These are phyloP conservation scores for Prunus mira DNA, from an alignment of 306 rosid species.

Conservation along the genomic window DNA sequence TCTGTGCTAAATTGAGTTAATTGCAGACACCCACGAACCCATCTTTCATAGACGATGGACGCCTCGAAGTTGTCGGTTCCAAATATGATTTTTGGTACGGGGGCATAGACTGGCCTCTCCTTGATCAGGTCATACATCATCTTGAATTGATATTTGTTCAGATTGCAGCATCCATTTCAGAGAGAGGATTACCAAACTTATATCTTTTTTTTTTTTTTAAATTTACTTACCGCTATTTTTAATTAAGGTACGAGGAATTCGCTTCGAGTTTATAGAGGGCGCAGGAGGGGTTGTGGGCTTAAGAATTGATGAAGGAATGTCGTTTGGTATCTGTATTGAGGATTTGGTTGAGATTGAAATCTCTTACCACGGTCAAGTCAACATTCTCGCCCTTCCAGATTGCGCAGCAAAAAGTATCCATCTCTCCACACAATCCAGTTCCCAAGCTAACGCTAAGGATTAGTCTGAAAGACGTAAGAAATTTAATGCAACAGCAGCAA, in stretches of 20 bases:
- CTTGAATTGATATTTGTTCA: no score
- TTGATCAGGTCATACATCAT: no score
- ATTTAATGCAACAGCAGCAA: neutral
- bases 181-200: no score
- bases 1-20: neutral
- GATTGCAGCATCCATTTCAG: no score
- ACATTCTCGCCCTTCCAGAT: neutral
- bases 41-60: neutral
- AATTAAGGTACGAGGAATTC: constrained; percentile 1
- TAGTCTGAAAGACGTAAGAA: neutral
- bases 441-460: neutral
- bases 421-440: neutral
- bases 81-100: no score
- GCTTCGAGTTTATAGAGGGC: neutral
- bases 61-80: neutral
- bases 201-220: no score
- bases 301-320: no score
- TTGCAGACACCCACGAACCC: neutral
- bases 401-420: neutral
- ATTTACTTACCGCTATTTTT: no score
- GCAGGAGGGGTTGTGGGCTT: rapidly evolving
- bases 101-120: no score
- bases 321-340: no score
- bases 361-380: neutral
- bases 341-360: neutral